A percentile compares a stretch with the other conserved stretches of the same genome.
These are phyloP conservation scores for Penicillium verhagenii DNA, from an alignment of 495 filamentous ascomycete genomes.

Conservation along the genomic window DNA sequence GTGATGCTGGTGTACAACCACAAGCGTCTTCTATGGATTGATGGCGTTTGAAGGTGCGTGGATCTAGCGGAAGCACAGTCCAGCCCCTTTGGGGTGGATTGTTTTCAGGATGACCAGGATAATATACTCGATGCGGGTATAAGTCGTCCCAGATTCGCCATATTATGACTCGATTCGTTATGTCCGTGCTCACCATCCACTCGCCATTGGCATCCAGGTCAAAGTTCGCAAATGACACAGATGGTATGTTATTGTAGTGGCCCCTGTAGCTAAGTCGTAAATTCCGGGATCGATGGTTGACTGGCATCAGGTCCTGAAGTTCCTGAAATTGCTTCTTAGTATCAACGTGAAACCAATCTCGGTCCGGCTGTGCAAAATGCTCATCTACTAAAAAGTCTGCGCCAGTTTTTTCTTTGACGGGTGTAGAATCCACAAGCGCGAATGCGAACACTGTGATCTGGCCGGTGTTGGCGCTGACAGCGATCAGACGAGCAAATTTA, in stretches of 20 bases:
- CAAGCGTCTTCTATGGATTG: slow-evolving; percentile 39
- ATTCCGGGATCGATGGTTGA: slow-evolving; percentile 37
- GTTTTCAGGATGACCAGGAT: slow-evolving; percentile 25
- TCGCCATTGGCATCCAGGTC: slow-evolving; percentile 60
- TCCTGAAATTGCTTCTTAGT: slow-evolving; percentile 23
- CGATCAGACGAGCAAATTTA: slow-evolving; percentile 72
- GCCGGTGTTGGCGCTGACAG: slow-evolving; percentile 71
- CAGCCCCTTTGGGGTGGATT: slow-evolving; percentile 37
- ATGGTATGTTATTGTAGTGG: slow-evolving; percentile 70
- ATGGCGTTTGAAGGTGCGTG: slow-evolving; percentile 41
- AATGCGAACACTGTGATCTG: slow-evolving; percentile 73
- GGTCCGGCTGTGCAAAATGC: slow-evolving; percentile 26
- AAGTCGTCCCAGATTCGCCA: slow-evolving; percentile 63
- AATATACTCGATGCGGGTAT: slow-evolving; percentile 26
- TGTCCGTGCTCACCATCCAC: slow-evolving; percentile 74
- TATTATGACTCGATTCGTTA: slow-evolving; percentile 61
- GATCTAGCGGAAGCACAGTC: slow-evolving; percentile 52
- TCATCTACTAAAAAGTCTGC: slow-evolving; percentile 19
- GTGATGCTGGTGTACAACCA: slow-evolving; percentile 37
- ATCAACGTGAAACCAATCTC: slow-evolving; percentile 39
- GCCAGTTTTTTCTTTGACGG: slow-evolving; percentile 18
- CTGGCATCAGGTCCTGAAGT: slow-evolving; percentile 31
- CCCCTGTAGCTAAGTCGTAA: slow-evolving; percentile 42
- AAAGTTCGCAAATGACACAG: slow-evolving; percentile 68
- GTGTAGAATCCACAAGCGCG: slow-evolving; percentile 50